Base-by-base conservation (phyloP, 2,329 filamentous ascomycete species). In the Cladophialophora chaetospira region DNA sequence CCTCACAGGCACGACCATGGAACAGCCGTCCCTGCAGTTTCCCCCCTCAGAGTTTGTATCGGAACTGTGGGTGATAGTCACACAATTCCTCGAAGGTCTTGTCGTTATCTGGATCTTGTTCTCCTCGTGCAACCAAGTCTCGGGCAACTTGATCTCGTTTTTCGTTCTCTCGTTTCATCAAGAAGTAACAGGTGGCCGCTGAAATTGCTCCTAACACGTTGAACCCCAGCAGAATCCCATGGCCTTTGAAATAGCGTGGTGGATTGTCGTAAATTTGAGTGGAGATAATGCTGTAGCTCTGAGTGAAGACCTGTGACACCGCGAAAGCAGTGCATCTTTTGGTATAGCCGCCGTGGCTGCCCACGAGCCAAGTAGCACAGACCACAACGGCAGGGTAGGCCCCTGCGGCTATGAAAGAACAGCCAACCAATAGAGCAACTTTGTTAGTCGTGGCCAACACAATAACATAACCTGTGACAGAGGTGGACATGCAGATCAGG, bases 201-300 rank as follows among this genome's bases (percentile, higher is more conserved):
- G 19, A 29, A 10, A 45, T 9, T 0, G 28, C 44, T 13, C 25
- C 49, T 11, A 54, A n/a, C 13, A 26, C 11, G 21, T 55, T 29
- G 11, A 60, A 31, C 21, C 57, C 57, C 13, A 57, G 50, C 2
- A 54, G n/a, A 15, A 50, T 45, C 15, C 33, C 48, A 33, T 57
- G 57, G 19, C 57, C 57, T 26, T 53, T 57, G 28, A 57, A 49
- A 28, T 36, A 57, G 17, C 57, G 46, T 21, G 57, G 57, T 13
- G 53, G 48, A 17, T 31, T 45, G 25, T 51, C 25, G 45, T 60
- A 57, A 17, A 60, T 50, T 15, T 51, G 42, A 21, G 57, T 60
- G 4, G 17, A 42, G n/a, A 57, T 42, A 29, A 60, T 60, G 31
- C 42, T 51, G 40, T 50, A 43, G 53, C 43, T 25, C 13, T 52